Conservation (phyloP, 106 monocot species). For the Chionographis japonica region DNA sequence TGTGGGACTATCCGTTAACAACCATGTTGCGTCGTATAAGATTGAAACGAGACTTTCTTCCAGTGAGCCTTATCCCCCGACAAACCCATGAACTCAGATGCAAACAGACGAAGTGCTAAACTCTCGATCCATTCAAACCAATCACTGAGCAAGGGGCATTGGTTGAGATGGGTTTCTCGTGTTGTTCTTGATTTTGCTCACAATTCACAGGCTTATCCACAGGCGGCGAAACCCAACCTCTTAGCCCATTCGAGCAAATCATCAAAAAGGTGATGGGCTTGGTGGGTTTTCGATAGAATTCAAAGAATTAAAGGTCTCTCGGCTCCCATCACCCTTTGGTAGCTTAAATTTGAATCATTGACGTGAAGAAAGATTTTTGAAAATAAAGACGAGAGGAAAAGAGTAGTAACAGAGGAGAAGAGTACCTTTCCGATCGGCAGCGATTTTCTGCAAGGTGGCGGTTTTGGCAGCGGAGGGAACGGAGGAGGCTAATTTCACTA, state of each 20-base stretch:
- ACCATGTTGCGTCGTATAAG: too few species aligned
- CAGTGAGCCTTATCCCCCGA: too few species aligned
- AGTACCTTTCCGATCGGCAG: conserved; percentile 53
- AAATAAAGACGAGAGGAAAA: conserved; percentile 1
- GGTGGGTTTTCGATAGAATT: neutral
- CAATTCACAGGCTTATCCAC: neutral
- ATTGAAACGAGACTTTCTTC: too few species aligned
- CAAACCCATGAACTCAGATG: too few species aligned
- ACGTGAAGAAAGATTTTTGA: too few species aligned
- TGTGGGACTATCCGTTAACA: too few species aligned
- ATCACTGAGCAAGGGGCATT: too few species aligned
- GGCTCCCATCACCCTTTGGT: neutral
- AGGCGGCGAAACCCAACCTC: neutral
- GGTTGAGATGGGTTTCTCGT: too few species aligned
- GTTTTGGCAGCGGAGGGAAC: conserved; percentile 3
- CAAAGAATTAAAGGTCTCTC: neutral
- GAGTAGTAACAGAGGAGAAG: neutral
- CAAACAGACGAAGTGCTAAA: too few species aligned
- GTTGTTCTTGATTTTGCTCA: neutral
- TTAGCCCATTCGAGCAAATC: neutral
- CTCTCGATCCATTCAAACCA: too few species aligned
- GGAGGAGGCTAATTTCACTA: conserved; percentile 32
- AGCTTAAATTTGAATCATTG: neutral
- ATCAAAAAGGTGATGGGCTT: conserved; percentile 3
- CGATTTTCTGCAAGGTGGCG: conserved; percentile 41